Conservation (phyloP, 441 rosid species). For the Theobroma grandiflorum region DNA sequence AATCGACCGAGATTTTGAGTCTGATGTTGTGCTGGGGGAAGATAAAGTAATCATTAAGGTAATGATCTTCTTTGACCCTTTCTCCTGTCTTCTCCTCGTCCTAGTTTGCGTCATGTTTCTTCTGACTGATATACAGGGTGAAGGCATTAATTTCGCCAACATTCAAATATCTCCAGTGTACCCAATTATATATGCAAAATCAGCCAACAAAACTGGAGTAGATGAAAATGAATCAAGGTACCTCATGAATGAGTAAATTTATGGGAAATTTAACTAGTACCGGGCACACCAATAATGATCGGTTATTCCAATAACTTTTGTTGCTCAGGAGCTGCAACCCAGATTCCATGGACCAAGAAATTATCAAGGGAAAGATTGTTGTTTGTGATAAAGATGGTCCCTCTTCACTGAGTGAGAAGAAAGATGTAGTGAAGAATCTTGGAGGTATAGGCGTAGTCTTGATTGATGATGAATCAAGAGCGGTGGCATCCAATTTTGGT, state of each 20-base stretch:
- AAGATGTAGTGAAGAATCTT: slow-evolving; percentile 47
- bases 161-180: slow-evolving; percentile 54
- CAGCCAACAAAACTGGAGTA: slow-evolving; percentile 49
- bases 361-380: slow-evolving; percentile 68
- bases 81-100: background rate
- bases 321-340: slow-evolving; percentile 55
- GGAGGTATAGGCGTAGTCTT: slow-evolving; percentile 67
- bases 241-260: background rate
- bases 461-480: slow-evolving; percentile 52
- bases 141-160: slow-evolving; percentile 67
- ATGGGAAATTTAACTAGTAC: background rate
- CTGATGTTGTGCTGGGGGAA: slow-evolving; percentile 67
- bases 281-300: background rate
- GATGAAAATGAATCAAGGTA: slow-evolving; percentile 62
- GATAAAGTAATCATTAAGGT: slow-evolving; percentile 64
- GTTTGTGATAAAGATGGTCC: slow-evolving; percentile 52
- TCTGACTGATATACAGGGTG: slow-evolving; percentile 55
- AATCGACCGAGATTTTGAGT: slow-evolving; percentile 78
- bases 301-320: background rate
- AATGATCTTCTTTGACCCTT: background rate
- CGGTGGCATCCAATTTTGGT: slow-evolving; percentile 52
- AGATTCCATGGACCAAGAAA: slow-evolving; percentile 51
- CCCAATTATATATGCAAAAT: slow-evolving; percentile 59
- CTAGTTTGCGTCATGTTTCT: background rate
- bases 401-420: slow-evolving; percentile 30